Conservation (phyloP, 768 basidiomycete species). For the Calocybe gangraenosa region DNA sequence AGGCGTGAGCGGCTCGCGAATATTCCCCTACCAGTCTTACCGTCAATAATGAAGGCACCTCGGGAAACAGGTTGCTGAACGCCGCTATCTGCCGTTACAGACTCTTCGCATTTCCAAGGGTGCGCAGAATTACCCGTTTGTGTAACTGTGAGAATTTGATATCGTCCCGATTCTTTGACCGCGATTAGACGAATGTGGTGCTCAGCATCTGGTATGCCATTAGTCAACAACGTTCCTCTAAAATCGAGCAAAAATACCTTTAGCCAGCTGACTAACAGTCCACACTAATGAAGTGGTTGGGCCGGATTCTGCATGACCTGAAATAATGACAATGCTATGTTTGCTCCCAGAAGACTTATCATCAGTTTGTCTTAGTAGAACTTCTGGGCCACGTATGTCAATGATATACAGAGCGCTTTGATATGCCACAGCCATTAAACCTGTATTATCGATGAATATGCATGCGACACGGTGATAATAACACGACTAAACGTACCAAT, state of each 20-base stretch:
- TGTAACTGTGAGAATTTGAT: conserved; percentile 52
- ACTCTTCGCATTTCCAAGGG: conserved; percentile 34
- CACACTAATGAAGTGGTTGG: conserved; percentile 56
- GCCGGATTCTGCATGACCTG: conserved; percentile 36
- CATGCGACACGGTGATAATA: not conserved
- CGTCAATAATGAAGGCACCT: conserved; percentile 52
- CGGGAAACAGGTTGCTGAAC: conserved; percentile 40
- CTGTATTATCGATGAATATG: conserved; percentile 28
- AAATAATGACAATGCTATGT: conserved; percentile 27
- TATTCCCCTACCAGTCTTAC: conserved; percentile 43
- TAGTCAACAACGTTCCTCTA: not conserved
- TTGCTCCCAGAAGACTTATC: conserved; percentile 37
- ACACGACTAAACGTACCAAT: conserved; percentile 58
- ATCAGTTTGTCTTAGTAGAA: conserved; percentile 49
- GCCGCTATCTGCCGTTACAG: conserved; percentile 30
- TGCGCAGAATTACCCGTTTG: conserved; percentile 28
- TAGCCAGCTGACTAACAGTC: conserved; percentile 54
- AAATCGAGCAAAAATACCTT: conserved; percentile 34
- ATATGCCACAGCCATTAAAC: conserved; percentile 76
- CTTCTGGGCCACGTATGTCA: conserved; percentile 70
- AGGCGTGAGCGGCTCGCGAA: conserved; percentile 42
- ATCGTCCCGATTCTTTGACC: conserved; percentile 50
- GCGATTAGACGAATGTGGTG: conserved; percentile 59
- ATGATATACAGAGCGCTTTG: conserved; percentile 56
- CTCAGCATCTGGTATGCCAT: conserved; percentile 33